Base-by-base conservation (phyloP, 306 rosid species). In the Trifolium dubium region DNA sequence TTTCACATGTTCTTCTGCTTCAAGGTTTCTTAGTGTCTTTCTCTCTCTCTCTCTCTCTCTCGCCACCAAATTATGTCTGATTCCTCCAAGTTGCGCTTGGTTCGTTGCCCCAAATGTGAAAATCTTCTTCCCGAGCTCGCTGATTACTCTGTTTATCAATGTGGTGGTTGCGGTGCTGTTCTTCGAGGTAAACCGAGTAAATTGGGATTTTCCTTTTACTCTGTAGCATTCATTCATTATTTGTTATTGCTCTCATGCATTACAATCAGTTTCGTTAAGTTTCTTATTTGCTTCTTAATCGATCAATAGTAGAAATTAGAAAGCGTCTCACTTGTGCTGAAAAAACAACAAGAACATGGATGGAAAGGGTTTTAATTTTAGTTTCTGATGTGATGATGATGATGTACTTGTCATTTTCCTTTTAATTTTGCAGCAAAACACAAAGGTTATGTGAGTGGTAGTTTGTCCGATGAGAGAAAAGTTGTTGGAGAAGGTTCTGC, bases 141-240 rank as follows among this genome's bases (percentile, higher is more conserved):
- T 34, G 96, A 88, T 85, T 89, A 89, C 82, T 82, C 96, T 78
- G 89, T 92, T 43, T 92, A 88, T 72, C 96, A 87, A 85, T 94
- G 99, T 73, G 97, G 97, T 80, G 97, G 97, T 34, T 94, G 99
- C 12, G 96, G 95, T 67, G 87, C 99, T 68, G 92, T 94, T 81
- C 96, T 94, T 61, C 77, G 92, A 89, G 98, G 99, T 92, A 79
- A 23, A 2, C 14, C 0, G 2, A 43, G 10, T 1, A 0, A 10
- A 47, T 29, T 61, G 31, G n/a, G n/a, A n/a, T 37, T 64, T 34
- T 54, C 23, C 23, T 23, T 12, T 66, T 30, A n/a, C n/a, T n/a
- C n/a, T 66, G 8, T 65, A 11, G 10, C 40, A 6, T 32, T 64
- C 29, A 6, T 53, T 64, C 17, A 10, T 43, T 30, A 19, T 32